These are phyloP conservation scores for Penicillium sp. DNA, from an alignment of 2,329 filamentous ascomycete species.

Conservation along the genomic window DNA sequence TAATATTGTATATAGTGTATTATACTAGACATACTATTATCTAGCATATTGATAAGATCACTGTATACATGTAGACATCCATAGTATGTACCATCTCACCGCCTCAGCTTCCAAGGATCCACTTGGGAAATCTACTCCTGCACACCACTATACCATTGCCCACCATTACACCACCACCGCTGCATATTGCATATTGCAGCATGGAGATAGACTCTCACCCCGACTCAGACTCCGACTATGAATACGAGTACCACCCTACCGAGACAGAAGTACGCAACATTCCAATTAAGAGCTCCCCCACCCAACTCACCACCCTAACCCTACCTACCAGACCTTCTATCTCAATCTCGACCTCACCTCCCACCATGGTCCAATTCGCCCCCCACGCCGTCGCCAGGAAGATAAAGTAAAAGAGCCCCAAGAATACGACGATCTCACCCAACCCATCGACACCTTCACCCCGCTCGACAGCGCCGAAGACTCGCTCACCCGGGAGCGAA, in stretches of 20 bases:
- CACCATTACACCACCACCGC: no score
- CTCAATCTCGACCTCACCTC: constrained; percentile 63
- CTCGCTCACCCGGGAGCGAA: constrained; percentile 40
- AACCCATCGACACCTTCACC: constrained; percentile 35
- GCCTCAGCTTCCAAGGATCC: no score
- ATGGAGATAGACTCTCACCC: constrained; percentile 34
- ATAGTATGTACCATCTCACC: no score
- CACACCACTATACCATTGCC: no score
- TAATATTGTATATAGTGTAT: no score
- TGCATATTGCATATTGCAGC: no score
- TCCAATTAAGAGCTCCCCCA: constrained; percentile 5
- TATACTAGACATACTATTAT: no score
- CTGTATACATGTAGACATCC: no score
- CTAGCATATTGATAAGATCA: no score
- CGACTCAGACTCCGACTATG: constrained; percentile 68
- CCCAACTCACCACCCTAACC: background rate
- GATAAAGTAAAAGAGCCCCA: background rate
- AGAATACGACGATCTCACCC: constrained; percentile 15
- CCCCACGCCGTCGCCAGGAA: constrained; percentile 34
- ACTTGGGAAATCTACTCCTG: no score
- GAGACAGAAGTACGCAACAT: constrained; percentile 54
- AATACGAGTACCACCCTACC: constrained; percentile 61
- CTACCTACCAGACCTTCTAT: constrained; percentile 56
- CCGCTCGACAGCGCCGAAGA: constrained; percentile 45
- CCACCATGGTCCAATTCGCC: constrained; percentile 42